These are phyloP conservation scores for Colletotrichum graminicola DNA, from an alignment of 2,329 filamentous ascomycete genomes.

Conservation along the genomic window DNA sequence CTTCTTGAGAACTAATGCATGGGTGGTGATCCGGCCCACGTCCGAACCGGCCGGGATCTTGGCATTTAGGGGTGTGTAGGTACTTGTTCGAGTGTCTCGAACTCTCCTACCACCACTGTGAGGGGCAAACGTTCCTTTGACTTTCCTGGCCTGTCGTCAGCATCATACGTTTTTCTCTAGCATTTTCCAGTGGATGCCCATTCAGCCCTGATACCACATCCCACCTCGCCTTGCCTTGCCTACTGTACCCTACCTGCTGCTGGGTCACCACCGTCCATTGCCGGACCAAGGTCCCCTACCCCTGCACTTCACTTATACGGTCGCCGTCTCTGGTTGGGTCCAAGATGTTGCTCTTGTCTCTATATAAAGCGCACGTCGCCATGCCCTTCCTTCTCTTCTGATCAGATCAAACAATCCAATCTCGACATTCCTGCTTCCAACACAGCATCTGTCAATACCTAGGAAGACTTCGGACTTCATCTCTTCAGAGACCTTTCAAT, in stretches of 20 bases:
- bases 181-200: slow-evolving; percentile 34
- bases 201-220: slow-evolving; percentile 38
- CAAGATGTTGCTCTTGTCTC: slow-evolving; percentile 32
- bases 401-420: slow-evolving; percentile 34
- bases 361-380: slow-evolving; percentile 36
- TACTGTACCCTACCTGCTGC: slow-evolving; percentile 1
- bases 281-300: slow-evolving; percentile 15
- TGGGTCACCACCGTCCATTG: slow-evolving; percentile 15
- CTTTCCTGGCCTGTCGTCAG: slow-evolving; percentile 41
- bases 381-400: slow-evolving; percentile 16
- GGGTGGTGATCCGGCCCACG: slow-evolving; percentile 34
- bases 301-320: slow-evolving; percentile 31
- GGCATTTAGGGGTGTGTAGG: slow-evolving; percentile 13
- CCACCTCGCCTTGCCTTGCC: slow-evolving; percentile 22
- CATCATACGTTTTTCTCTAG: slow-evolving; percentile 42
- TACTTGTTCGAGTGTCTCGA: slow-evolving; percentile 20
- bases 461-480: slow-evolving; percentile 17
- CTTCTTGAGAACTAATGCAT: slow-evolving; percentile 9
- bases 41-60: slow-evolving; percentile 28
- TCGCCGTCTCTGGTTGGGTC: slow-evolving; percentile 4
- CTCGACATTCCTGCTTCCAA: slow-evolving; percentile 27
- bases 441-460: slow-evolving; percentile 1
- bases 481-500: slow-evolving; percentile 6
- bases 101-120: slow-evolving; percentile 36
- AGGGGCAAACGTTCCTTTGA: slow-evolving; percentile 37